Evolutionary conservation across 345 rosid genomes (phyloP), one percentile per base, ranked within the genome.

Genomic region (Stellera chamaejasme): DNA sequence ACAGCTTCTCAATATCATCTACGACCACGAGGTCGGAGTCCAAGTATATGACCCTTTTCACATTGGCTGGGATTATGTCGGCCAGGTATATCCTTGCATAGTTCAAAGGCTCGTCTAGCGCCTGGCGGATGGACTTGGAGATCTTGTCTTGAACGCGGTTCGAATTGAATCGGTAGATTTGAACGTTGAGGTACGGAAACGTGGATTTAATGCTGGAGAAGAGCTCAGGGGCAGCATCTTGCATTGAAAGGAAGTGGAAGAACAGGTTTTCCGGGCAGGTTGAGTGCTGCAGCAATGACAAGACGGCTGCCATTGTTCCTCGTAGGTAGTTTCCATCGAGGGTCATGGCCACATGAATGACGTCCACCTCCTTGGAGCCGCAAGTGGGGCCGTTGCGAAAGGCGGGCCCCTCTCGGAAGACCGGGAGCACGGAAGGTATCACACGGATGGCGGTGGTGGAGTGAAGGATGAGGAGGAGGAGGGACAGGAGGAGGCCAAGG

Each of bases 21-120:
- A 82, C 89, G 2, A 80, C 80, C 0, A 82, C 79, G 0, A 78
- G 79, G 72, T 85, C 94, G 0, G 89, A 82, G 50, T 85, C 94
- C 54, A 85, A 19, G 71, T 80, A 82, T 14, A 85, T 69, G 27
- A 82, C 78, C 44, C 81, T 11, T 41, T 55, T 19, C 0, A 82
- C 87, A 3, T 53, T 53, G 0, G 45, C 23, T 0, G 82, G 84
- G 13, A 85, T n/a, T 13, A 82, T 78, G n/a, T 77, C 89, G 4
- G 80, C 81, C 0, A 80, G 75, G 64, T 85, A 82, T 42, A 77
- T 82, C 28, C 94, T 77, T 1, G 87, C 87, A 26, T 85, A 80
- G 63, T 85, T 85, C 2, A 82, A 50, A 0, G 89, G 94, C 27
- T 85, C 82, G 9, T 85, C 89, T 0, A 85, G 53, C 7, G 87